These are phyloP conservation scores for Hyphopichia pseudoburtonii DNA, from an alignment of 1,139 yeast species.

Conservation along the genomic window DNA sequence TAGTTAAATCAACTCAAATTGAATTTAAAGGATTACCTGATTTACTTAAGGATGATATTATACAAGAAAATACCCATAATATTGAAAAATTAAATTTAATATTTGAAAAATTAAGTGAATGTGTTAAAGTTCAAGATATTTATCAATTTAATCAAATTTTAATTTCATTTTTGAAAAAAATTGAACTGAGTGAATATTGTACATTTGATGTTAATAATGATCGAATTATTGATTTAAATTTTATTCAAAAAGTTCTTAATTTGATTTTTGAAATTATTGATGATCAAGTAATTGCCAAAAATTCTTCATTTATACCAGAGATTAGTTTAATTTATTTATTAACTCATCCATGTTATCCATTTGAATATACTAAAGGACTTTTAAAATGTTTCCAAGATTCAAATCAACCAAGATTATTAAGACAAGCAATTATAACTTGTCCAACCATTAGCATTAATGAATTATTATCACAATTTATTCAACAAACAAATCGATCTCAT, in stretches of 20 bases:
- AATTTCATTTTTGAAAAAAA: conserved; percentile 34
- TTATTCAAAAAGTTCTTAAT: conserved; percentile 50
- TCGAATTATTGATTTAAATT: conserved; percentile 61
- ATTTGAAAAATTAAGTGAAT: conserved; percentile 20
- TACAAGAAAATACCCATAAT: conserved; percentile 16
- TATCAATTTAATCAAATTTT: conserved; percentile 32
- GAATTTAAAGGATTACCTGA: conserved; percentile 29
- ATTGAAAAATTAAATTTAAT: conserved; percentile 24
- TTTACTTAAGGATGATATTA: conserved; percentile 25
- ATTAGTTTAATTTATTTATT: conserved; percentile 67
- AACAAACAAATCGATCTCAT: conserved; percentile 4
- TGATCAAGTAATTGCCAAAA: conserved; percentile 17
- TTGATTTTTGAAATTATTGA: conserved; percentile 35
- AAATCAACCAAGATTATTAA: conserved; percentile 59
- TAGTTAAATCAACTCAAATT: conserved; percentile 17
- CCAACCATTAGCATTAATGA: conserved; percentile 67
- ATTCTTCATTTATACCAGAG: conserved; percentile 48
- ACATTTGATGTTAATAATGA: conserved; percentile 67
- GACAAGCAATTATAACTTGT: conserved; percentile 81
- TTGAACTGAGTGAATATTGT: conserved; percentile 22
- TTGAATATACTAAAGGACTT: conserved; percentile 53
- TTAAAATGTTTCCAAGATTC: conserved; percentile 42
- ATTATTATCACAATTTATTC: conserved; percentile 54
- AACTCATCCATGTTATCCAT: conserved; percentile 86
- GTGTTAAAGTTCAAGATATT: conserved; percentile 17